Evolutionary conservation across 2,329 filamentous ascomycete genomes (phyloP).

Genomic region (Blumeria hordei): DNA sequence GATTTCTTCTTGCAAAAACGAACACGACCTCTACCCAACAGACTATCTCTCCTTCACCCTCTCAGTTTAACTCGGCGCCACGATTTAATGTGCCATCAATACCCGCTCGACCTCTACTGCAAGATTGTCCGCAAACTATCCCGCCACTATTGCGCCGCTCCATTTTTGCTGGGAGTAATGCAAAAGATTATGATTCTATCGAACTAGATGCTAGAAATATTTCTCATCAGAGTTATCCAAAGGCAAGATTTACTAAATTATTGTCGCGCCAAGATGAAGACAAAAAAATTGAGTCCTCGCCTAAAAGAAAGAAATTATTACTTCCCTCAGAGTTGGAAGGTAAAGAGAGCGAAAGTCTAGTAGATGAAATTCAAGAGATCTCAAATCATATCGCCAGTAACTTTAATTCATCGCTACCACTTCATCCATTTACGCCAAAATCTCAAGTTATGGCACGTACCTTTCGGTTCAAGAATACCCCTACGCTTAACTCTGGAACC

Average conservation of each 20-base stretch:
- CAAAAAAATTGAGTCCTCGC: slow-evolving; percentile 6
- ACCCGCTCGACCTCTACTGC: slow-evolving; percentile 8
- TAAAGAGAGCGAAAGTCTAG: slow-evolving; percentile 2
- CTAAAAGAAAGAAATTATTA: slow-evolving; percentile 13
- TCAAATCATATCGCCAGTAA: slow-evolving; percentile 7
- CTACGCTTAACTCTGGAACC: slow-evolving; percentile 3
- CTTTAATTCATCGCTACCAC: slow-evolving; percentile 8
- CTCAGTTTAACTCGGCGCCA: slow-evolving; percentile 15
- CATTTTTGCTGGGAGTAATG: not conserved
- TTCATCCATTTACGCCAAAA: slow-evolving; percentile 6
- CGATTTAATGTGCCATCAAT: slow-evolving; percentile 14
- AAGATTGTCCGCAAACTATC: not conserved
- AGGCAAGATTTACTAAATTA: slow-evolving; percentile 5
- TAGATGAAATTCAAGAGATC: slow-evolving; percentile 2
- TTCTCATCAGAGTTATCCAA: slow-evolving; percentile 8
- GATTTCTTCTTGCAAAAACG: slow-evolving; percentile 15
- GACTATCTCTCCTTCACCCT: slow-evolving; percentile 8
- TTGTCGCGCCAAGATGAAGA: slow-evolving; percentile 7
- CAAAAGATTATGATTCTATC: not conserved
- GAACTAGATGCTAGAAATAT: not conserved
- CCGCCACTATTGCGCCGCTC: not conserved
- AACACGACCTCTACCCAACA: slow-evolving; percentile 7
- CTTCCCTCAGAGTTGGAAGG: slow-evolving; percentile 4
- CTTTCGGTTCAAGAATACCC: slow-evolving; percentile 11
- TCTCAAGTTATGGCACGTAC: slow-evolving; percentile 7